These are phyloP conservation scores for Gilbertella persicaria DNA, from an alignment of 371 early-diverging fungal species.

Conservation along the genomic window DNA sequence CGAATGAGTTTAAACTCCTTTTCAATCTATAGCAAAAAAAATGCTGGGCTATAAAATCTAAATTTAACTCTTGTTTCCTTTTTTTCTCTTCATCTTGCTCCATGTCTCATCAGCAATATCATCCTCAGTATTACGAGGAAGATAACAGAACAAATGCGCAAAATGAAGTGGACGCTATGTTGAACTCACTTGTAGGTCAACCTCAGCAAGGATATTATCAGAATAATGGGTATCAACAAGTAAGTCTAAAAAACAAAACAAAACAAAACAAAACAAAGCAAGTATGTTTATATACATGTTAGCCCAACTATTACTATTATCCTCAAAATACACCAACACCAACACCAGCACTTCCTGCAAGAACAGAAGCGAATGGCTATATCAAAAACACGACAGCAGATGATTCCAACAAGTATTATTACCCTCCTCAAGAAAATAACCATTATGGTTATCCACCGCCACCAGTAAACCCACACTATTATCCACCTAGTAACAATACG, in stretches of 20 bases:
- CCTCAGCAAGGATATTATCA: slow-evolving; percentile 4
- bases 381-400: not conserved
- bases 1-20: too few relatives aligned
- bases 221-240: not conserved
- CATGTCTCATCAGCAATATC: slow-evolving; percentile 16
- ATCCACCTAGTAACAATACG: not conserved
- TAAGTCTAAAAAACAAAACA: not conserved
- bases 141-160: not conserved
- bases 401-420: slow-evolving; percentile 17
- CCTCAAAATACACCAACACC: not conserved
- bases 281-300: too few relatives aligned
- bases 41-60: too few relatives aligned
- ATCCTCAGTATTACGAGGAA: slow-evolving; percentile 7
- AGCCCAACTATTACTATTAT: slow-evolving; percentile 12
- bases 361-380: slow-evolving; percentile 12
- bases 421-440: slow-evolving; percentile 7
- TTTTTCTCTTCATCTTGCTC: slow-evolving; percentile 2
- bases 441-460: slow-evolving; percentile 14
- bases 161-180: slow-evolving; percentile 22
- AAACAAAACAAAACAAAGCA: too few relatives aligned
- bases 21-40: too few relatives aligned
- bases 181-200: slow-evolving; percentile 22
- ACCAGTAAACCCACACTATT: not conserved
- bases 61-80: slow-evolving; percentile 1
- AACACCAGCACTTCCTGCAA: slow-evolving; percentile 16